Evolutionary conservation across 2,329 filamentous ascomycete species (phyloP), one percentile per base, ranked within the genome.

Genomic region (Alternaria brassicicola): DNA sequence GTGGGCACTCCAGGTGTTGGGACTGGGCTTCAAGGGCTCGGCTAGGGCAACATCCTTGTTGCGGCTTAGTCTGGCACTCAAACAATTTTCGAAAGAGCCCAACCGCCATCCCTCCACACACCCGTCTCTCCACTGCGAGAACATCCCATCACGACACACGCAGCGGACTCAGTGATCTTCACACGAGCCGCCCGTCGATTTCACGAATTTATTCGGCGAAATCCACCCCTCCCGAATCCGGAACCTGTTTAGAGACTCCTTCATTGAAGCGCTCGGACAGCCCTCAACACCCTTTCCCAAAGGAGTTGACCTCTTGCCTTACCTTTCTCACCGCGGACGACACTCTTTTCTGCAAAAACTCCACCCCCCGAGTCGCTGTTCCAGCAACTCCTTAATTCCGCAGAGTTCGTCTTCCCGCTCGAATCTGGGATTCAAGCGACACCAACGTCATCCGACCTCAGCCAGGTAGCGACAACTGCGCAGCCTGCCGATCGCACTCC

Each of bases 191-290:
- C 74, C 72, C 47, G 73, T 70, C 50, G 65, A 73, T 73, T 77
- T 78, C 76, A 72, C 71, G 75, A 71, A 67, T 63, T 54, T 62
- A 72, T 55, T 59, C 74, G 72, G 76, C 67, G 76, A 77, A 76
- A 75, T 76, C 66, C 53, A 50, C 65, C 62, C 59, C 42, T 26
- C 39, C 56, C 52, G 56, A 52, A 55, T 52, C 43, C 58, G 65
- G 65, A 70, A 66, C 73, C 69, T 70, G 68, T 68, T 68, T 15
- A 23, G 56, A 67, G 65, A 68, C 68, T 61, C 58, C 58, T 50
- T 53, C 62, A 64, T 69, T 75, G 72, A 71, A 70, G 69, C 68
- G 65, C 68, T 69, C 69, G 61, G 70, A 70, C 72, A 74, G 73
- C 72, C 72, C 67, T 61, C 59, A 67, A 75, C 70, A 67, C 68